Base-by-base conservation (phyloP, 2,329 filamentous ascomycete species). In the Claviceps sp. region DNA sequence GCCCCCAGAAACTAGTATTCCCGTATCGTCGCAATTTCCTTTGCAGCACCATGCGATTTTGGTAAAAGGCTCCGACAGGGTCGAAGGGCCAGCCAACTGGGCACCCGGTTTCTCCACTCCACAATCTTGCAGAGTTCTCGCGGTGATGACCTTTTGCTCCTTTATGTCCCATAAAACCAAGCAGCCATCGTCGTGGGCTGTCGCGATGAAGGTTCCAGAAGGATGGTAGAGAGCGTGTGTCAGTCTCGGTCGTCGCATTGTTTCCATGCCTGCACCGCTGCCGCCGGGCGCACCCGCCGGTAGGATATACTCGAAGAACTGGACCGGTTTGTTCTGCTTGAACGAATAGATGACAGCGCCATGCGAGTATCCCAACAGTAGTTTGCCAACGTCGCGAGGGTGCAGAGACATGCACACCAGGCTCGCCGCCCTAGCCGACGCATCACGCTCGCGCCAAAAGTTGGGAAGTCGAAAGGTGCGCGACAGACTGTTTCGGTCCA, bases 91-190 rank as follows among this genome's bases (percentile, higher is more conserved):
- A 1, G 73, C 74, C 3, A 75, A 68, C 1, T 70, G 60, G 14
- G 73, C 65, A 0, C 75, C 74, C 2, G 84, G 82, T 56, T 84
- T 78, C 59, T 96, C 79, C 51, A 97, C 73, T 59, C 87, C 79
- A 4, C 78, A 79, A 52, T 88, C 81, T 52, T 84, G 79, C 36
- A 96, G 67, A 0, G 87, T 95, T 59, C 93, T 77, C 4, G 91
- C 90, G 73, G 89, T 82, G 6, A 98, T 71, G 40, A 95, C 72
- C 52, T 87, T 82, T 7, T 88, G 89, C 62, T 97, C 91, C 61
- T 89, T 94, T 1, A 85, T 74, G 65, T 98, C 93, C 90, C 91
- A 98, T 59, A 97, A 85, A 0, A 95, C 91, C 47, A 98, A 72
- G 59, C 88, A 95, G 37, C 86, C 85, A 64, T 98, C 93, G 52